Evolutionary conservation across 2,329 filamentous ascomycete species (phyloP).

Genomic region (Eurotiales sp.): DNA sequence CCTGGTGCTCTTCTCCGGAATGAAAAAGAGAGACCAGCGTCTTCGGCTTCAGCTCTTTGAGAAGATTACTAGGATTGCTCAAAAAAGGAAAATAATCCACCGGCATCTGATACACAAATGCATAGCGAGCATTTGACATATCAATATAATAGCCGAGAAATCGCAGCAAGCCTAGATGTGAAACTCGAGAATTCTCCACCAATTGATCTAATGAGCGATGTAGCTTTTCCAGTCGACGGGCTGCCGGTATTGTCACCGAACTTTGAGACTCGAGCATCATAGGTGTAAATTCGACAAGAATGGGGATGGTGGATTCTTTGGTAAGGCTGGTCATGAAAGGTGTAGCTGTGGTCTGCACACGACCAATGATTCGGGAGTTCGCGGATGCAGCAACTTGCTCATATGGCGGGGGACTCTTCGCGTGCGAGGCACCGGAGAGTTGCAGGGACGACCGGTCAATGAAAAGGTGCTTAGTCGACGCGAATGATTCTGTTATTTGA

Average conservation of each 20-base stretch:
- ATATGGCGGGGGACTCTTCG: slow-evolving; percentile 40
- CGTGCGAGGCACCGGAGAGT: slow-evolving; percentile 37
- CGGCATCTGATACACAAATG: slow-evolving; percentile 59
- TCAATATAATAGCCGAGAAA: slow-evolving; percentile 54
- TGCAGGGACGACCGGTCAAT: slow-evolving; percentile 39
- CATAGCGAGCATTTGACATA: slow-evolving; percentile 55
- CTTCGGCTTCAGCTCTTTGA: slow-evolving; percentile 36
- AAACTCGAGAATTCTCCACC: slow-evolving; percentile 39
- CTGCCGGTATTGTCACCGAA: slow-evolving; percentile 24
- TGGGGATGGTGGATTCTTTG: slow-evolving; percentile 35
- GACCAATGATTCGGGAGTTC: slow-evolving; percentile 40
- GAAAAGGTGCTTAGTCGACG: slow-evolving; percentile 30
- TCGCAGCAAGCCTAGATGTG: slow-evolving; percentile 39
- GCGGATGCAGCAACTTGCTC: slow-evolving; percentile 40
- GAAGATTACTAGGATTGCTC: slow-evolving; percentile 35
- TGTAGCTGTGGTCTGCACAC: slow-evolving; percentile 37
- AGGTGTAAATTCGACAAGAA: slow-evolving; percentile 41
- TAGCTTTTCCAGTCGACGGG: slow-evolving; percentile 32
- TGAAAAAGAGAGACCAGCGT: slow-evolving; percentile 42
- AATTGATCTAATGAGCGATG: slow-evolving; percentile 38
- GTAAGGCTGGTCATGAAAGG: slow-evolving; percentile 27
- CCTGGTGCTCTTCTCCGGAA: slow-evolving; percentile 38
- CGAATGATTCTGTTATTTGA: slow-evolving; percentile 22
- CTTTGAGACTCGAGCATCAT: slow-evolving; percentile 36
- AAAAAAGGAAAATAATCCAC: slow-evolving; percentile 44